These are phyloP conservation scores for Candida oleophila DNA, from an alignment of 805 yeast genomes.

Conservation along the genomic window DNA sequence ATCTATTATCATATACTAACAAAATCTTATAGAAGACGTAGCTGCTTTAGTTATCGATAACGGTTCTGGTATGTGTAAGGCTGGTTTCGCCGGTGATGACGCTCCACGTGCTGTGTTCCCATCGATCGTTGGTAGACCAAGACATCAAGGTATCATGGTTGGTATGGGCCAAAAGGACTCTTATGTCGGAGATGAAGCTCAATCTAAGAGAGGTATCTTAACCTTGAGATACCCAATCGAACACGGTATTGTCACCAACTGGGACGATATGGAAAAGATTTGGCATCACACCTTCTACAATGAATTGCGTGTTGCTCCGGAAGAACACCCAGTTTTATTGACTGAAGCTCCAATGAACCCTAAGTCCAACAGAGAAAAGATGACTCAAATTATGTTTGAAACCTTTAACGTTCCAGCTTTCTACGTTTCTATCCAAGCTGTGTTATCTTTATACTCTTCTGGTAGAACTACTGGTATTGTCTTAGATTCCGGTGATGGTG, in stretches of 20 bases:
- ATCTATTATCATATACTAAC: constrained; percentile 25
- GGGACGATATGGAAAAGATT: constrained; percentile 99
- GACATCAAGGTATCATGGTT: constrained; percentile 99
- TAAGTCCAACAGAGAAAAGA: constrained; percentile 98
- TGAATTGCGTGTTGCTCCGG: constrained; percentile 99
- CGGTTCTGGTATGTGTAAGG: constrained; percentile 99
- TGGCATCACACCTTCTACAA: constrained; percentile 99
- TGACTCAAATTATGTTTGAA: constrained; percentile 99
- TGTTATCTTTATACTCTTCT: constrained; percentile 94
- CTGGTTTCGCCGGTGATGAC: constrained; percentile 99
- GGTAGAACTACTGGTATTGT: constrained; percentile 99
- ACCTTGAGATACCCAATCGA: constrained; percentile 98
- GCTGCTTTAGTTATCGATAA: constrained; percentile 87
- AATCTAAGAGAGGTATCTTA: constrained; percentile 99
- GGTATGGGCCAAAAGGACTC: constrained; percentile 99
- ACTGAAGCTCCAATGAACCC: constrained; percentile 99
- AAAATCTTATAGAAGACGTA: constrained; percentile 38
- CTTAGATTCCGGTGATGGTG: constrained; percentile 99
- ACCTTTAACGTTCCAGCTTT: constrained; percentile 99
- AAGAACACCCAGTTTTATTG: constrained; percentile 98
- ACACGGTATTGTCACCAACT: constrained; percentile 99
- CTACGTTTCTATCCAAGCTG: constrained; percentile 98
- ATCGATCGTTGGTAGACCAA: constrained; percentile 99
- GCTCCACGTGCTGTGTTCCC: constrained; percentile 99
- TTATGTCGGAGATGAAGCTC: constrained; percentile 99